Evolutionary conservation across 257 asterid genomes (phyloP).

Genomic region (Apocynum venetum): DNA sequence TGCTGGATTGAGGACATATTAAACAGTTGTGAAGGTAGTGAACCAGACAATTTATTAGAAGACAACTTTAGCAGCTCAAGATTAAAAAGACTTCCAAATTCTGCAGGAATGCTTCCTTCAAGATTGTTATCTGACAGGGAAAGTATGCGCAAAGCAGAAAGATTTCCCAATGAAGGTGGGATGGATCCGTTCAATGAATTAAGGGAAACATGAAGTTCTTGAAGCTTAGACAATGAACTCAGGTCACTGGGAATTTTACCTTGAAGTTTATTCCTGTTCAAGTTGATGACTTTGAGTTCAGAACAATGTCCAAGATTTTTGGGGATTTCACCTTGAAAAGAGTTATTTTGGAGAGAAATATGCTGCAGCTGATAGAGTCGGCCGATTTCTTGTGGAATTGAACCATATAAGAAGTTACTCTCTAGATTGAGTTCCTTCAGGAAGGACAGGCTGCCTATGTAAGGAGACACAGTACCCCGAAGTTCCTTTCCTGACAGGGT

Average conservation of each 20-base stretch:
- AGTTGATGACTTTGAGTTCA: not conserved
- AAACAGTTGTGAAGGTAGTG: no score
- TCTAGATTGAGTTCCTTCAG: conserved; percentile 5
- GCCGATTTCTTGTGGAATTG: conserved; percentile 3
- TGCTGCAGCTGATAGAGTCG: not conserved
- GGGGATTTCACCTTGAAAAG: not conserved
- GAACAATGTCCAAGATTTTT: not conserved
- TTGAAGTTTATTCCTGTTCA: not conserved
- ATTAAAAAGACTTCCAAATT: not conserved
- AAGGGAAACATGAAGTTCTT: not conserved
- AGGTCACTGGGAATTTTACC: conserved; percentile 4
- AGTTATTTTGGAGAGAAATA: not conserved
- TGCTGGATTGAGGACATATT: not conserved
- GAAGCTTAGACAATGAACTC: not conserved
- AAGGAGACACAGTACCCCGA: conserved; percentile 3
- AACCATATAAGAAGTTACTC: conserved; percentile 1
- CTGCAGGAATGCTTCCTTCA: conserved; percentile 9
- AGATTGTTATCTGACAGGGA: conserved; percentile 1
- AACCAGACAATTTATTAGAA: not conserved
- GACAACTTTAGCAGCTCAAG: not conserved
- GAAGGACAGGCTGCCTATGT: not conserved
- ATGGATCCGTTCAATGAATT: conserved; percentile 1
- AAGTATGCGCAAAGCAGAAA: not conserved
- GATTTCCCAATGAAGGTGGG: conserved; percentile 4
- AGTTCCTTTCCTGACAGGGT: conserved; percentile 7